Evolutionary conservation across 2,329 filamentous ascomycete species (phyloP).

Genomic region (Sclerotinia nivalis): DNA sequence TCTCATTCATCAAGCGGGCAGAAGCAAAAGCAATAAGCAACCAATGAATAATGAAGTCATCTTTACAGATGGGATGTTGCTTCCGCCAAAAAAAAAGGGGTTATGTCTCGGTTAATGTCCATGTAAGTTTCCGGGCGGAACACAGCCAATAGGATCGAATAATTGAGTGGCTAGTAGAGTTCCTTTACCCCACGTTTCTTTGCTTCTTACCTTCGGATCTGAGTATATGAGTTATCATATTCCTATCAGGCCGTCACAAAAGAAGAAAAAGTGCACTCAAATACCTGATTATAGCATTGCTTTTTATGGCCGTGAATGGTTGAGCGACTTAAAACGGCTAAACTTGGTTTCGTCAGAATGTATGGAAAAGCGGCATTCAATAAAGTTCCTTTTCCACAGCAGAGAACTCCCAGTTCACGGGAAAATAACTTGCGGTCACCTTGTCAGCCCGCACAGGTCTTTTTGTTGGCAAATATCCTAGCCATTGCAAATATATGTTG

Average conservation of each 20-base stretch:
- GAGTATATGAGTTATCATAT: not conserved
- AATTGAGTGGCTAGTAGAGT: not conserved
- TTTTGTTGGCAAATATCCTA: not conserved
- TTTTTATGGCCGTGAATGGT: too few relatives aligned
- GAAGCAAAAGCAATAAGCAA: not conserved
- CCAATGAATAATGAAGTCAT: not conserved
- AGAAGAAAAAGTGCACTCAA: too few relatives aligned
- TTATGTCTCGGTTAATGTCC: not conserved
- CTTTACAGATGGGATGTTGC: not conserved
- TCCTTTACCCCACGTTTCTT: not conserved
- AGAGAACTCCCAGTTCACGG: not conserved
- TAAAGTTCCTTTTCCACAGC: too few relatives aligned
- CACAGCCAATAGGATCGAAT: not conserved
- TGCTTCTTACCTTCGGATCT: not conserved
- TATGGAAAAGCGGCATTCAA: not conserved
- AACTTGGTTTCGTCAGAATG: not conserved
- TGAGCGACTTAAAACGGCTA: not conserved
- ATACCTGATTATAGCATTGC: not conserved
- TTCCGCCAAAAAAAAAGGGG: not conserved
- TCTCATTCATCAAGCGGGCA: not conserved
- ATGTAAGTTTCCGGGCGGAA: not conserved
- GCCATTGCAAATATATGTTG: too few relatives aligned
- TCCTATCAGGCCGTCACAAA: not conserved
- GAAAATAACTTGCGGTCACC: not conserved
- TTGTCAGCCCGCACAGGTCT: not conserved